Percentiles rank a stretch among this genome's conserved stretches.
phyloP scores from a whole-genome alignment of 179 eudicot species.

The Beta macrorhiza region DNA sequence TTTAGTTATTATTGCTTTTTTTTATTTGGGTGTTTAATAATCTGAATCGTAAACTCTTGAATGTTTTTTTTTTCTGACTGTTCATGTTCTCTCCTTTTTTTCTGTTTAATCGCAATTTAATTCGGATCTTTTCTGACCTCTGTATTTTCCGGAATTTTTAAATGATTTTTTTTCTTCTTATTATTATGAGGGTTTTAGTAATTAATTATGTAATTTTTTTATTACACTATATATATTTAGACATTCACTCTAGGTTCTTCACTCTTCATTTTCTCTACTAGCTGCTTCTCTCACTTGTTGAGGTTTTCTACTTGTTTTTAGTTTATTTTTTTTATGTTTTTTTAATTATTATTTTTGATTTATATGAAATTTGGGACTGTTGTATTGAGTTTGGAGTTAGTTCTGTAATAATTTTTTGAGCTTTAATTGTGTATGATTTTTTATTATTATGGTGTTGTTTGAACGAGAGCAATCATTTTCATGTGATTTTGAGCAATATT shows the following conservation, averaged over 20 bases:
- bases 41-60: conserved; percentile 25
- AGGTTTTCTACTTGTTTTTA: conserved; percentile 1
- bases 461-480: conserved; percentile 5
- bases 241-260: not conserved
- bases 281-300: not conserved
- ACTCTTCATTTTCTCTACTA: not conserved
- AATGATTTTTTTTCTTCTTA: not conserved
- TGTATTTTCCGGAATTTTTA: conserved; percentile 19
- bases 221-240: not conserved
- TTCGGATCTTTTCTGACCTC: conserved; percentile 51
- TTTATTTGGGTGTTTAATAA: conserved; percentile 3
- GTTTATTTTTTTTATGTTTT: not conserved
- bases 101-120: conserved; percentile 32
- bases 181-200: conserved; percentile 35
- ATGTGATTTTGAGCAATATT: not conserved
- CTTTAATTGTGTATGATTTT: not conserved
- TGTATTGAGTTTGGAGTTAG: not conserved
- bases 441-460: conserved; percentile 4
- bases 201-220: not conserved
- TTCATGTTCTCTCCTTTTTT: conserved; percentile 1
- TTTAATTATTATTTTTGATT: not conserved
- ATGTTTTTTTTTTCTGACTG: conserved; percentile 2
- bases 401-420: not conserved
- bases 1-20: not conserved
- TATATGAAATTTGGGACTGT: not conserved